Evolutionary conservation across 805 yeast species (phyloP).

Genomic region (Grigorovia humatica): DNA sequence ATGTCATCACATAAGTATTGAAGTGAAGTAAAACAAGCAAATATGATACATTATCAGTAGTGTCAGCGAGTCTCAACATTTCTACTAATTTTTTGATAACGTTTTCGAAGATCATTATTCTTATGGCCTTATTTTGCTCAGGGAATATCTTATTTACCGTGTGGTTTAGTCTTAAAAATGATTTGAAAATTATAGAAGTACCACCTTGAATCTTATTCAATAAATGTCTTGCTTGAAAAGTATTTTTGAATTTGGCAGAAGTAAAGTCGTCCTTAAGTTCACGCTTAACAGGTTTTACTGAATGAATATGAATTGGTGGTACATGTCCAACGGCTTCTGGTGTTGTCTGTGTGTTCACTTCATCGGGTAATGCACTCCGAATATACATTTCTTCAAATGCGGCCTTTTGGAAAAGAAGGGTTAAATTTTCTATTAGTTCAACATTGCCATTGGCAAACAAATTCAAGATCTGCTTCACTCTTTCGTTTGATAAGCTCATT

Average conservation of each 20-base stretch:
- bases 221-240: constrained; percentile 45
- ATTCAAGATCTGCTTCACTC: constrained; percentile 27
- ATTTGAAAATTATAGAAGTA: constrained; percentile 33
- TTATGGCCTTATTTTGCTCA: constrained; percentile 30
- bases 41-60: constrained; percentile 21
- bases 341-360: constrained; percentile 33
- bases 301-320: constrained; percentile 35
- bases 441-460: constrained; percentile 18
- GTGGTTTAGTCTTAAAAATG: constrained; percentile 37
- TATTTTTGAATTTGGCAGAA: constrained; percentile 52
- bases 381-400: constrained; percentile 49
- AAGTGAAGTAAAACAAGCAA: constrained; percentile 31
- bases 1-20: constrained; percentile 28
- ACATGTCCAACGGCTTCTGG: constrained; percentile 28
- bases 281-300: constrained; percentile 33
- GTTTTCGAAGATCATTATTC: constrained; percentile 33
- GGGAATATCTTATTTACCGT: constrained; percentile 28
- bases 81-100: constrained; percentile 20
- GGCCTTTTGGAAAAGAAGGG: constrained; percentile 39
- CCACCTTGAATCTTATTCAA: constrained; percentile 39
- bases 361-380: constrained; percentile 39
- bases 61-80: constrained; percentile 15
- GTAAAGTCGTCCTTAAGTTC: constrained; percentile 34
- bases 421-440: constrained; percentile 32
- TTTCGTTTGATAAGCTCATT: constrained; percentile 37